Evolutionary conservation across 2,329 filamentous ascomycete species (phyloP).

Genomic region (Penicillium italicum): DNA sequence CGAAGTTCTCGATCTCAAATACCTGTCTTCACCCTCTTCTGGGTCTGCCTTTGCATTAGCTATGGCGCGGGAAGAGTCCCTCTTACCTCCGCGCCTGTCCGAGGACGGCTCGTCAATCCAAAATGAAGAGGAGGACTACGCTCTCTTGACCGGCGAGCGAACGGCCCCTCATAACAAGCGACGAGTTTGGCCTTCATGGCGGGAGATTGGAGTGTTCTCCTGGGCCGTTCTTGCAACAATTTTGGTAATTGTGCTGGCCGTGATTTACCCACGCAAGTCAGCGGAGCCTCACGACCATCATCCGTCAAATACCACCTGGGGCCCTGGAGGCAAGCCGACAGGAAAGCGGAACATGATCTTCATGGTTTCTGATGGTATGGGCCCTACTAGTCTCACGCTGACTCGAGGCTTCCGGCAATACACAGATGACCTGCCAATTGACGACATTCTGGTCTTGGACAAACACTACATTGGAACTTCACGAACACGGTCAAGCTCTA

Average conservation of each 20-base stretch:
- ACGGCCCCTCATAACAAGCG: constrained; percentile 26
- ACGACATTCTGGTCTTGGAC: constrained; percentile 76
- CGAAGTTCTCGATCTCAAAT: background rate
- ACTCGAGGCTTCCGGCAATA: constrained; percentile 84
- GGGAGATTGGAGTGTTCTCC: constrained; percentile 71
- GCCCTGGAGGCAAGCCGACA: constrained; percentile 42
- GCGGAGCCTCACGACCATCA: constrained; percentile 35
- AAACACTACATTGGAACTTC: constrained; percentile 86
- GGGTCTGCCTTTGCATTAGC: background rate
- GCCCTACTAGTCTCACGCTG: constrained; percentile 81
- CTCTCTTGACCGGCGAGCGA: constrained; percentile 57
- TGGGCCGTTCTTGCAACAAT: constrained; percentile 82
- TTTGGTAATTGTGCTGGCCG: constrained; percentile 72
- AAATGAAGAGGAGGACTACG: constrained; percentile 60
- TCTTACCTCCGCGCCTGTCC: constrained; percentile 53
- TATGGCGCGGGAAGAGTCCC: constrained; percentile 49
- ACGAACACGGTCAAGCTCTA: constrained; percentile 77
- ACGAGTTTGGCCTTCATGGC: constrained; percentile 57
- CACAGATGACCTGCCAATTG: constrained; percentile 65
- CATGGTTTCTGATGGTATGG: constrained; percentile 99
- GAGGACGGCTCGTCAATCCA: constrained; percentile 54
- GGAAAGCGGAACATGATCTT: constrained; percentile 93
- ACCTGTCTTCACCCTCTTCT: background rate
- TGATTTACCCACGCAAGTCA: constrained; percentile 69
- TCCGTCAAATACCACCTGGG: constrained; percentile 32